phyloP scores from a whole-genome alignment of 2,329 filamentous ascomycete genomes.

The Penicillium sp. region DNA sequence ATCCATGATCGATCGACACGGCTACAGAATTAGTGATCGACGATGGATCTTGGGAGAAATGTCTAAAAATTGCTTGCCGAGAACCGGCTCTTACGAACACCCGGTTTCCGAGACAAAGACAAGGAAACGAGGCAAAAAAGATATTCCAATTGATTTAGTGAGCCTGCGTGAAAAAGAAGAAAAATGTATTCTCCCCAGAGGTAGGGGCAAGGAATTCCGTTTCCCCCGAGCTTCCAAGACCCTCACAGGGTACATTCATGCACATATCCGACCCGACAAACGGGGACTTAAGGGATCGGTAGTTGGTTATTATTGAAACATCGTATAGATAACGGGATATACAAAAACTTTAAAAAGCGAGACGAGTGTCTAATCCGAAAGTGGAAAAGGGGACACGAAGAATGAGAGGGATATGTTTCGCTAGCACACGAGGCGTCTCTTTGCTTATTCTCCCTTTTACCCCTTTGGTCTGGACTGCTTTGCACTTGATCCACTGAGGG shows the following conservation, averaged over 20 bases:
- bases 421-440: constrained; percentile 13
- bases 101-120: constrained; percentile 4
- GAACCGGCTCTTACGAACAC: not conserved
- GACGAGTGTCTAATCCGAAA: not conserved
- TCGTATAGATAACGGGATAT: not conserved
- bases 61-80: constrained; percentile 5
- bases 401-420: constrained; percentile 6
- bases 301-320: constrained; percentile 5
- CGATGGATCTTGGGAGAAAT: constrained; percentile 5
- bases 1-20: constrained; percentile 17
- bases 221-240: constrained; percentile 1
- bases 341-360: constrained; percentile 3
- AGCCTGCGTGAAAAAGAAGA: not conserved
- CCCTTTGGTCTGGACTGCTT: constrained; percentile 10
- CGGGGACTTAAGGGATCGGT: constrained; percentile 3
- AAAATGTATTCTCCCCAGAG: not conserved
- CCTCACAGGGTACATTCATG: constrained; percentile 5
- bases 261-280: constrained; percentile 12
- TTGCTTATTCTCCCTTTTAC: constrained; percentile 17
- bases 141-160: not conserved
- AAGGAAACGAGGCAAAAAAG: constrained; percentile 3
- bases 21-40: constrained; percentile 12
- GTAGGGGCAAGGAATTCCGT: not conserved
- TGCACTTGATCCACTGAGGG: constrained; percentile 14
- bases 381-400: constrained; percentile 11